Evolutionary conservation across 2,329 filamentous ascomycete genomes (phyloP).

Genomic region (Trichophyton equinum): DNA sequence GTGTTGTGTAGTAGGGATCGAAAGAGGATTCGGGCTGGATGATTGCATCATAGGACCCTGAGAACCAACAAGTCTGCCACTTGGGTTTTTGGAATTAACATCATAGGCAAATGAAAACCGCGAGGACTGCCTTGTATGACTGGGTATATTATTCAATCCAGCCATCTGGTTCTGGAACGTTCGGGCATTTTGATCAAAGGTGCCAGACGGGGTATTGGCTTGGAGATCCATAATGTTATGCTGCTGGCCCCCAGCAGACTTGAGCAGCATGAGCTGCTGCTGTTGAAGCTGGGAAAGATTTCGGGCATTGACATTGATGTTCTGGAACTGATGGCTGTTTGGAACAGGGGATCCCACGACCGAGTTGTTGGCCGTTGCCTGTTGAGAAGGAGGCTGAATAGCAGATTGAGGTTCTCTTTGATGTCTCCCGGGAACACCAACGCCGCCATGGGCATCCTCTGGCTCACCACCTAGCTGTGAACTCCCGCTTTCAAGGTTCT

Average conservation of each 20-base stretch:
- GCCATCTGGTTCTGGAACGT: conserved; percentile 37
- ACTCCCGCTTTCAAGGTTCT: conserved; percentile 70
- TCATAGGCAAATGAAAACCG: conserved; percentile 83
- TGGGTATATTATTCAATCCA: conserved; percentile 44
- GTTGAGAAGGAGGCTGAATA: conserved; percentile 66
- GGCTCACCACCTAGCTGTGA: conserved; percentile 85
- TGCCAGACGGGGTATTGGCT: conserved; percentile 17
- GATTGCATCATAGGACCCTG: conserved; percentile 34
- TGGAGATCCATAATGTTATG: conserved; percentile 41
- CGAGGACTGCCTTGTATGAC: conserved; percentile 71
- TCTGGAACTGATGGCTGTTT: conserved; percentile 35
- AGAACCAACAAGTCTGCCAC: conserved; percentile 44
- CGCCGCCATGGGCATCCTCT: conserved; percentile 55
- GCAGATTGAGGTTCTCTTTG: conserved; percentile 49
- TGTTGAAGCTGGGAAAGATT: conserved; percentile 72
- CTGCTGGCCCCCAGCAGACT: conserved; percentile 46
- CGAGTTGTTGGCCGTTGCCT: conserved; percentile 38
- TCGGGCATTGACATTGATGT: conserved; percentile 52
- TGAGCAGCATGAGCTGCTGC: conserved; percentile 55
- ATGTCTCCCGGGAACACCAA: conserved; percentile 32
- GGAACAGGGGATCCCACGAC: conserved; percentile 32
- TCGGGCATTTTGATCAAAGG: conserved; percentile 32
- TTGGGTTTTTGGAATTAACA: conserved; percentile 36
- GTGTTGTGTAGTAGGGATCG: conserved; percentile 28
- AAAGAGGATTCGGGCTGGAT: conserved; percentile 26